These are phyloP conservation scores for Fusarium annulatum DNA, from an alignment of 2,329 filamentous ascomycete species.

Conservation along the genomic window DNA sequence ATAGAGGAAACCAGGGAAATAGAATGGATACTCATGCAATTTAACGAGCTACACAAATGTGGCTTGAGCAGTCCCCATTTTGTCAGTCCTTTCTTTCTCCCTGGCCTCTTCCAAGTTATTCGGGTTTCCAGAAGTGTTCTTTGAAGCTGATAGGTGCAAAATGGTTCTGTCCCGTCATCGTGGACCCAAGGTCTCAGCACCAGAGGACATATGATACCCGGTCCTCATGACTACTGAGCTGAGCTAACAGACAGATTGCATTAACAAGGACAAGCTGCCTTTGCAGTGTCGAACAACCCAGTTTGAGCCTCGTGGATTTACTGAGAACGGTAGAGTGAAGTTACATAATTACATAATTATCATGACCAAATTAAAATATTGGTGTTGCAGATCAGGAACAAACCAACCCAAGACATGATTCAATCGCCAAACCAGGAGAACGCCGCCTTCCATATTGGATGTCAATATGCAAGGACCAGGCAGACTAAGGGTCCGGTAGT, in stretches of 20 bases:
- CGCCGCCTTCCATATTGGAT: slow-evolving; percentile 24
- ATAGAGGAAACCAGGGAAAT: not conserved
- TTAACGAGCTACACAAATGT: not conserved
- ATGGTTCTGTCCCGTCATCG: not conserved
- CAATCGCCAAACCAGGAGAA: not conserved
- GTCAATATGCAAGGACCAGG: slow-evolving; percentile 40
- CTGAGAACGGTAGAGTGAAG: not conserved
- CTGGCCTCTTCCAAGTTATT: not conserved
- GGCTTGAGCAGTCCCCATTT: not conserved
- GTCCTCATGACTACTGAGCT: not conserved
- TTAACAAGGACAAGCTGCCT: not conserved
- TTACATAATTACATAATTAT: not conserved
- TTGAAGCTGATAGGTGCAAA: not conserved
- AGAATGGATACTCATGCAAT: not conserved
- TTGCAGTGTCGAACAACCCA: not conserved
- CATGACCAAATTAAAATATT: not conserved
- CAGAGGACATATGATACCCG: not conserved
- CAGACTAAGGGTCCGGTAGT: slow-evolving; percentile 32
- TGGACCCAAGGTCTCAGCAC: not conserved
- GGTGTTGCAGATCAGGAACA: slow-evolving; percentile 21
- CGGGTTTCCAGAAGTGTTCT: not conserved
- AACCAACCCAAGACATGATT: not conserved
- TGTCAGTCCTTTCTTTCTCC: not conserved
- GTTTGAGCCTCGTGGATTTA: not conserved
- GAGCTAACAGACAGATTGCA: not conserved